Base-by-base conservation (phyloP, 106 monocot genomes). In the Triglochin maritima region DNA sequence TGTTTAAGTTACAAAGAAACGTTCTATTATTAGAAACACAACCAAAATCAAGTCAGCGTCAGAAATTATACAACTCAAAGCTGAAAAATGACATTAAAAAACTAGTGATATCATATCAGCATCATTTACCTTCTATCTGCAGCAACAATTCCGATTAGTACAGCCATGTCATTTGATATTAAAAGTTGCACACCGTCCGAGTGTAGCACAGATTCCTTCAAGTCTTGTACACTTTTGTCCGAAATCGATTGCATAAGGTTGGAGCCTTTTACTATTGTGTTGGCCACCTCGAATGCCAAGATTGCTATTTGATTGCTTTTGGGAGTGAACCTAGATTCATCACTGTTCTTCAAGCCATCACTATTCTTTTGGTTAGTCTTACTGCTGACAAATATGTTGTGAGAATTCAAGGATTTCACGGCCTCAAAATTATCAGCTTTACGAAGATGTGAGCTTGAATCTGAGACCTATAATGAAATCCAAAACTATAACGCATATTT, bases 241-340 rank as follows among this genome's bases (percentile, higher is more conserved):
- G 86, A 89, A 76, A 94, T 84, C 70, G 89, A 84, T 49, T 79
- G 84, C 84, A 94, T 82, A 59, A 94, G 79, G 69, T 89, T 94
- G 72, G 82, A 77, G 50, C 89, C 94, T 79, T 89, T 89, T 45
- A 93, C 89, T 59, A 93, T 71, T 12, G 93, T 93, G 57, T 93
- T 93, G 57, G 93, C 93, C 55, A 94, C 89, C 72, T 94, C 94
- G 84, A 94, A 94, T n/a, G 94, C 76, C 46, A 94, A 81, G 69
- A 94, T 94, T 54, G 71, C 60, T 84, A 94, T 81, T 75, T 86
- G 82, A 56, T 76, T 86, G 63, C 86, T 86, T 72, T 89, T 89
- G 17, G 80, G 80, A 52, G 71, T 65, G 42, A 63, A 73, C 69
- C 80, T 82, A 63, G 86, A 82, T 69, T 78, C 81, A 81, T 29